Base-by-base conservation (phyloP, 2,329 filamentous ascomycete species). In the Sclerotinia spermophila region DNA sequence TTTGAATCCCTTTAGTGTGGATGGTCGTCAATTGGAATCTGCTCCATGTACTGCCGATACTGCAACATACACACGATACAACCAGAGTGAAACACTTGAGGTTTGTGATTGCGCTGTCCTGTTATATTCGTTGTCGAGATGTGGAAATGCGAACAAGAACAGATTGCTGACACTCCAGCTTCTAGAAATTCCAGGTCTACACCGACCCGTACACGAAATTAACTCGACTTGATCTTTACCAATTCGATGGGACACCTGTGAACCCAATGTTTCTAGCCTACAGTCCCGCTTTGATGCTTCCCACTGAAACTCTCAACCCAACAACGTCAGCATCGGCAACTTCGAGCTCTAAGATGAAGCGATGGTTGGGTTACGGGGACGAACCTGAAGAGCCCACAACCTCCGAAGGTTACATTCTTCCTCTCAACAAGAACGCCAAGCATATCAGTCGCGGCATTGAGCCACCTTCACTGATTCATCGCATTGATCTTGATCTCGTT, bases 231-330 rank as follows among this genome's bases (percentile, higher is more conserved):
- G 87, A 91, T 74, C 84, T 93, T 60, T 89, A 83, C 79, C 79
- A 85, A 75, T 87, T 85, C 75, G 87, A 92, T 77, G 90, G 90
- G 71, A 81, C 87, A 1, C 89, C 88, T 17, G 81, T 91, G 81
- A 86, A 89, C 74, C 90, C 90, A 17, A 84, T 93, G 83, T 92
- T 90, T 79, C 83, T 91, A 60, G 86, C 85, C 73, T 87, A 85
- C 77, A 83, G 80, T 19, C 86, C 89, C 7, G 89, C 90, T 0
- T 81, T 89, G 76, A 92, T 92, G 89, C 85, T 92, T 8, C 90
- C 90, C 2, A 92, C 90, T 4, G 83, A 83, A 17, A 91, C 88
- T 0, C 82, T 92, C 72, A 89, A 91, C 76, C 87, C 89, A 1
- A 78, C 76, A 30, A 72, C 82, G 0, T 82, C 80, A 3, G 74